Percentiles rank a stretch among this genome's conserved stretches.
Conservation (phyloP, 176 grass and related monocot genomes). For the Lolium multiflorum region DNA sequence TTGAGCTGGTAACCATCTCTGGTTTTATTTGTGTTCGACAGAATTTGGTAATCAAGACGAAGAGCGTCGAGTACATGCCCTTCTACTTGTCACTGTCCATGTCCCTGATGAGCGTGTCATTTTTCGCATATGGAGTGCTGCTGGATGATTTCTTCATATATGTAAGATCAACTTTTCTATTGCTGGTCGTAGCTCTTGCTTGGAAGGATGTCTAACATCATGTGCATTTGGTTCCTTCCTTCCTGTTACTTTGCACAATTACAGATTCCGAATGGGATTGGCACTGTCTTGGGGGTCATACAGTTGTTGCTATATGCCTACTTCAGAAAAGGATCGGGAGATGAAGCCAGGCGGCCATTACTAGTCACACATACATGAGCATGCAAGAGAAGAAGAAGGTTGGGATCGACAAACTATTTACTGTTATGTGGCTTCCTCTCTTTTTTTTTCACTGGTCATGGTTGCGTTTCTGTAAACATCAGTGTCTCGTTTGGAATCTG, state of each 20-base stretch:
- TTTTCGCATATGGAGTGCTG: slow-evolving; percentile 78
- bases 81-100: slow-evolving; percentile 92
- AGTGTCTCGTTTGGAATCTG: neutral
- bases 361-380: slow-evolving; percentile 56
- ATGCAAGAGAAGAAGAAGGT: slow-evolving; percentile 25
- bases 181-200: slow-evolving; percentile 17
- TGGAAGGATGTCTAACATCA: slow-evolving; percentile 18
- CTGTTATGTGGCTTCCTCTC: neutral
- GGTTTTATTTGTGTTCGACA: slow-evolving; percentile 18
- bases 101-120: slow-evolving; percentile 91
- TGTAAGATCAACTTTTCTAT: slow-evolving; percentile 57
- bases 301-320: slow-evolving; percentile 87
- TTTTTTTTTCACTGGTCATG: neutral
- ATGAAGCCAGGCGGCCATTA: slow-evolving; percentile 55
- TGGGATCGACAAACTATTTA: neutral
- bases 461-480: neutral
- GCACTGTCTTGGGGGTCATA: slow-evolving; percentile 66
- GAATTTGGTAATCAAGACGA: slow-evolving; percentile 91
- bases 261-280: slow-evolving; percentile 92
- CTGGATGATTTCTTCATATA: slow-evolving; percentile 96
- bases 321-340: slow-evolving; percentile 60
- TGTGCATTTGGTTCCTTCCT: slow-evolving; percentile 14
- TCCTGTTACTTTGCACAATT: slow-evolving; percentile 42
- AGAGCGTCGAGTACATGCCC: slow-evolving; percentile 96
- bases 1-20: neutral